Evolutionary conservation across 257 asterid genomes (phyloP), one percentile per base, ranked within the genome.

Genomic region (Nicotiana knightiana): DNA sequence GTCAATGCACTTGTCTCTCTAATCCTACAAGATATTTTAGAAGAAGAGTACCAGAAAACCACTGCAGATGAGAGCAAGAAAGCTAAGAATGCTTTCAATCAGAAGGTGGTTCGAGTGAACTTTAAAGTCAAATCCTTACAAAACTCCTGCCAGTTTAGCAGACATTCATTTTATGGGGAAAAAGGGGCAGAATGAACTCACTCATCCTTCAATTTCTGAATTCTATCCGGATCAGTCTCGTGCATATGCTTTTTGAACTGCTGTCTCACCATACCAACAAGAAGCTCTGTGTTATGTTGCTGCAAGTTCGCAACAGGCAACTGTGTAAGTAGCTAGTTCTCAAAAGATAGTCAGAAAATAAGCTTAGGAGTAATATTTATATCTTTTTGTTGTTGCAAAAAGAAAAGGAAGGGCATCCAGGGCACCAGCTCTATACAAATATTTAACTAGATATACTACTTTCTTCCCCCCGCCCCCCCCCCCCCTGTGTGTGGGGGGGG

Each of bases 221-320:
- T 93, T 82, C 86, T 93, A 18, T 96, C 98, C 3, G 97, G 95
- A 90, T 96, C 91, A n/a, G 93, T 94, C 90, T 94, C 99, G 17
- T 93, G 93, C 93, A 88, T 94, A 85, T 91, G 86, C 83, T 80
- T 94, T 87, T 90, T 93, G 92, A 96, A 94, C 87, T 93, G 98
- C 82, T 91, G 89, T 62, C 99, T 87, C 82, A 94, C 92, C 97
- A 96, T 93, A 82, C 80, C 83, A 64, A 93, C 87, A 61, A 94
- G 85, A 86, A 96, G 92, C 83, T 90, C 94, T 0, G 97, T 92
- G 82, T 96, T 94, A 88, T 87, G 90, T 87, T 96, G 88, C 99
- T 95, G 93, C 88, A 91, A 39, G 83, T 55, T 17, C 35, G 61
- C 76, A 71, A 65, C 81, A 81, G 28, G 33, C 48, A 81, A 46